Percentiles rank a stretch among this genome's conserved stretches.
Evolutionary conservation across 306 rosid genomes (phyloP).

Genomic region (Delonix regia): DNA sequence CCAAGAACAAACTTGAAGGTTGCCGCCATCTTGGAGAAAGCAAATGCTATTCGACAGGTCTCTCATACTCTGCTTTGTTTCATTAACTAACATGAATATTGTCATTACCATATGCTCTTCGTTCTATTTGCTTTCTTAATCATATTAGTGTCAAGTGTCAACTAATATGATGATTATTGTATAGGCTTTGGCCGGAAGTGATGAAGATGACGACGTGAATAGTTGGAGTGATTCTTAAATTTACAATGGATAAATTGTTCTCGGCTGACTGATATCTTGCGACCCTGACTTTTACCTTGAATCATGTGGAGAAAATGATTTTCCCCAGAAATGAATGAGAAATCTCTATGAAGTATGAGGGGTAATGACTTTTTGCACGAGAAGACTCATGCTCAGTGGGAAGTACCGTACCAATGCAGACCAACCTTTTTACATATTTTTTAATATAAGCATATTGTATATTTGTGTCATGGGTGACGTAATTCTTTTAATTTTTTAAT

Average conservation of each 20-base stretch:
- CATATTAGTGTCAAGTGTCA: neutral
- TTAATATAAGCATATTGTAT: conserved; percentile 50
- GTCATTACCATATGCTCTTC: neutral
- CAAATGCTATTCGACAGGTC: conserved; percentile 94
- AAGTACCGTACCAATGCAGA: conserved; percentile 45
- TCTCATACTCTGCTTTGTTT: conserved; percentile 37
- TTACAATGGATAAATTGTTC: neutral
- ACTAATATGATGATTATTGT: conserved; percentile 32
- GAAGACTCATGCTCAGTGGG: conserved; percentile 42
- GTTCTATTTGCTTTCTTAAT: neutral
- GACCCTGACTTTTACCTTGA: conserved; percentile 24
- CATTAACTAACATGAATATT: neutral
- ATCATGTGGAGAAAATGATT: conserved; percentile 29
- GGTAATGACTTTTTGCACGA: conserved; percentile 37
- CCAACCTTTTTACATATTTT: conserved; percentile 11
- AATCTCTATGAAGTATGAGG: conserved; percentile 26
- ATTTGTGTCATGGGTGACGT: conserved; percentile 52
- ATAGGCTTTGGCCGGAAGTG: conserved; percentile 92
- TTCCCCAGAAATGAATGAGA: conserved; percentile 30
- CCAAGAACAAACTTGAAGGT: conserved; percentile 85
- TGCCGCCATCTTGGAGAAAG: conserved; percentile 92
- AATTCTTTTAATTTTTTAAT: conserved; percentile 40
- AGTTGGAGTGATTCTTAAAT: conserved; percentile 81
- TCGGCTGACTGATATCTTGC: conserved; percentile 20
- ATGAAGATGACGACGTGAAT: conserved; percentile 78